Evolutionary conservation across 2,329 filamentous ascomycete species (phyloP).

Genomic region (Alternaria panax): DNA sequence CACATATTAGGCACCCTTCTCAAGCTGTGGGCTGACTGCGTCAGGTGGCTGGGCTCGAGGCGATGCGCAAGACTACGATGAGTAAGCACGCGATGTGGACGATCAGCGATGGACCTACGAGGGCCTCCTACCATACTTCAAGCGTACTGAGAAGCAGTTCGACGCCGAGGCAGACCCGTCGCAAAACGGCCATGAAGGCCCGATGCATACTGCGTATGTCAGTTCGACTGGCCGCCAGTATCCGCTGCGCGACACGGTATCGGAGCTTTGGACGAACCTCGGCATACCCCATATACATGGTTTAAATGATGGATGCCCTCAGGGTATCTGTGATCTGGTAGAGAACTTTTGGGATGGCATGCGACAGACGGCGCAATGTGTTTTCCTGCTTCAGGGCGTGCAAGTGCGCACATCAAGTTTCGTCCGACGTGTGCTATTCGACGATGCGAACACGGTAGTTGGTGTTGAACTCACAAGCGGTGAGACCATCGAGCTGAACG

Average conservation of each 20-base stretch:
- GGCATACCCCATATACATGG: conserved; percentile 22
- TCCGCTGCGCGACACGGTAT: conserved; percentile 24
- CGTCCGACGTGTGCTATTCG: conserved; percentile 20
- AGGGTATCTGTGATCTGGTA: conserved; percentile 31
- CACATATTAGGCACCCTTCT: neutral
- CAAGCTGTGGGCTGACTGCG: neutral
- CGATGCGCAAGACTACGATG: conserved; percentile 37
- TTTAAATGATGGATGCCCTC: conserved; percentile 29
- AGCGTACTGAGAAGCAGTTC: conserved; percentile 32
- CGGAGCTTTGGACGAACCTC: conserved; percentile 24
- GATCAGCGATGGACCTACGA: conserved; percentile 40
- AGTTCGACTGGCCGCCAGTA: conserved; percentile 16
- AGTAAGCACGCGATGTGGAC: conserved; percentile 32
- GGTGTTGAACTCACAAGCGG: conserved; percentile 27
- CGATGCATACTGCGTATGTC: conserved; percentile 29
- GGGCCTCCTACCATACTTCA: conserved; percentile 40
- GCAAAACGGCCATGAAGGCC: conserved; percentile 38
- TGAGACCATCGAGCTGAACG: neutral
- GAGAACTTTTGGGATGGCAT: conserved; percentile 36
- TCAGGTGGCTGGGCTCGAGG: conserved; percentile 33
- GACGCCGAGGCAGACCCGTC: conserved; percentile 25
- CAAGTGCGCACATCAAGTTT: conserved; percentile 22
- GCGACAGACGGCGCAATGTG: conserved; percentile 26
- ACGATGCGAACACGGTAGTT: conserved; percentile 18
- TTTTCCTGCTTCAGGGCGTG: conserved; percentile 22